Base-by-base conservation (phyloP, 176 grass and related monocot genomes). In the Triticum monococcum region DNA sequence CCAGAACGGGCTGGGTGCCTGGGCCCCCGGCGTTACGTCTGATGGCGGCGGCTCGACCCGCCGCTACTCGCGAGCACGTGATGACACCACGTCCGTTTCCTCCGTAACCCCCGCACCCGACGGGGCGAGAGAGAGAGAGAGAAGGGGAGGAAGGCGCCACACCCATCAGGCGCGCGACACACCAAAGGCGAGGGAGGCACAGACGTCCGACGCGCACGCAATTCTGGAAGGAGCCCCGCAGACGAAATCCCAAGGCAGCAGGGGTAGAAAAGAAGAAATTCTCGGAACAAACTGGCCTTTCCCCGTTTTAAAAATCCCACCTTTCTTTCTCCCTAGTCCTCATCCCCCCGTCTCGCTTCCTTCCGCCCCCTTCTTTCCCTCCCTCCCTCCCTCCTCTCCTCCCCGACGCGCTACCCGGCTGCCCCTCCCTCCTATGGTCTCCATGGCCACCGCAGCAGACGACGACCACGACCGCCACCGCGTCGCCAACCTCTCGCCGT, bases 401-500 rank as follows among this genome's bases (percentile, higher is more conserved):
- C 63, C 70, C 65, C 43, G 12, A 41, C 85, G 31, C 66, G 67
- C 43, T 17, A 28, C 8, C 9, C 22, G 12, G 3, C 76, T 13
- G 38, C 89, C 12, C 26, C 71, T 9, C 68, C 81, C 12, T 81
- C 74, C 80, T 31, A 84, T 86, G 87, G 84, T 87, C 87, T 40
- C 38, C 83, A 92, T 92, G 90, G 90, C 90, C 65, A 87, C 79
- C 43, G 80, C 84, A 10, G 41, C 26, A 18, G 73, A 72, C 57
- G 83, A 86, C 4, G 64, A 64, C 67, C 36, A 79, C 79, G 41
- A 18, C 68, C 36, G 6, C 67, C 72, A 37, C 52, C 75, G 36
- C 23, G 0, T 12, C 46, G 52, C 68, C 28, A 64, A 72, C 0
- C 23, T 17, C 12, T 5, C 79, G 0, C 24, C 75, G 5, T 46